A percentile compares a stretch with the other conserved stretches of the same genome.
These are phyloP conservation scores for Candida wancherniae DNA, from an alignment of 805 yeast species.

Conservation along the genomic window DNA sequence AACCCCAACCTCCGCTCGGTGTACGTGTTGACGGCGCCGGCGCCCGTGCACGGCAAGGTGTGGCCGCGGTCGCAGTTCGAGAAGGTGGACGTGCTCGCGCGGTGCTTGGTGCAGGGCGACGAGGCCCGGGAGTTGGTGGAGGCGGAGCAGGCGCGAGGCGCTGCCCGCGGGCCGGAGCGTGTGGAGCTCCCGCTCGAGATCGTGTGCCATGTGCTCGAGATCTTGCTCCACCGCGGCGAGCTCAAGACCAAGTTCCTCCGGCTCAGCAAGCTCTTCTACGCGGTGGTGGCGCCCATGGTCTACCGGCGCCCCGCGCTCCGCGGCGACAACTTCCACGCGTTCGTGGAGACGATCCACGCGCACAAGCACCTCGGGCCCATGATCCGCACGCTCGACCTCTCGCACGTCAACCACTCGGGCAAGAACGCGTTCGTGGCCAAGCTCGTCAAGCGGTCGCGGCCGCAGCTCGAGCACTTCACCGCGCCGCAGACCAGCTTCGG, in stretches of 20 bases:
- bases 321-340: conserved; percentile 63
- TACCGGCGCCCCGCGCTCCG: conserved; percentile 60
- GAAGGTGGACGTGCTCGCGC: conserved; percentile 44
- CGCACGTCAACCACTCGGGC: conserved; percentile 82
- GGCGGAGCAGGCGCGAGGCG: conserved; percentile 9
- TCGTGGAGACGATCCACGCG: conserved; percentile 62
- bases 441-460: conserved; percentile 70
- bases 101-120: conserved; percentile 26
- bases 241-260: conserved; percentile 48
- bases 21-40: conserved; percentile 28
- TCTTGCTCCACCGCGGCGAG: conserved; percentile 24
- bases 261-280: conserved; percentile 59
- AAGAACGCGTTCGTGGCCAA: conserved; percentile 87
- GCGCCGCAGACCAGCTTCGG: conserved; percentile 98
- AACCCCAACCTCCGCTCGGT: conserved; percentile 28
- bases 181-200: conserved; percentile 36
- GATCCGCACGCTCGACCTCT: conserved; percentile 66
- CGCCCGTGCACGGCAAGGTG: conserved; percentile 19
- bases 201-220: conserved; percentile 27
- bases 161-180: conserved; percentile 8
- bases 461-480: conserved; percentile 58
- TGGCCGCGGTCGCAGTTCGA: conserved; percentile 52
- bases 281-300: conserved; percentile 55
- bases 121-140: conserved; percentile 8
- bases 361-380: conserved; percentile 50